Conservation (phyloP, 2,329 filamentous ascomycete species). For the Exophiala aquamarina region DNA sequence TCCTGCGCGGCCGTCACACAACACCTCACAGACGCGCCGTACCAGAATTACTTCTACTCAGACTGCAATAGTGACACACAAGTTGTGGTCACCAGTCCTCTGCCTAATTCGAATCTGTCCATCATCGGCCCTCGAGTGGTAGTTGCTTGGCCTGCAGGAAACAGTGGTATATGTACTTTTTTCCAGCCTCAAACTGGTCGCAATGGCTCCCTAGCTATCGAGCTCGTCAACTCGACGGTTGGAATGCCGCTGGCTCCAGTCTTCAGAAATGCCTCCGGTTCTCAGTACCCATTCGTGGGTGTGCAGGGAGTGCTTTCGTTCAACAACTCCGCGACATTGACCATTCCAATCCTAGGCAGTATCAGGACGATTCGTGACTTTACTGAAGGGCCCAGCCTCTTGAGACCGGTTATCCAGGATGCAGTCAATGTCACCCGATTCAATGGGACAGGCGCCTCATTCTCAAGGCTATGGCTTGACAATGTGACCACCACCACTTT, state of each 20-base stretch:
- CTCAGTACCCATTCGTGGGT: slow-evolving; percentile 49
- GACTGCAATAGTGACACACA: slow-evolving; percentile 62
- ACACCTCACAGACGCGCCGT: slow-evolving; percentile 57
- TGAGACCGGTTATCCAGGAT: slow-evolving; percentile 56
- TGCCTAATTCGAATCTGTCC: slow-evolving; percentile 52
- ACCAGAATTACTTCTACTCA: slow-evolving; percentile 66
- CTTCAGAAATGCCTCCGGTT: slow-evolving; percentile 34
- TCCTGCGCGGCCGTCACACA: slow-evolving; percentile 36
- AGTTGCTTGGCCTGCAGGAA: slow-evolving; percentile 65
- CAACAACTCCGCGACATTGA: slow-evolving; percentile 58
- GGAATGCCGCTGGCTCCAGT: slow-evolving; percentile 50
- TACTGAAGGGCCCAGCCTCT: slow-evolving; percentile 56
- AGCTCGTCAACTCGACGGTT: slow-evolving; percentile 51
- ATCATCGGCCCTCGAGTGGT: slow-evolving; percentile 60
- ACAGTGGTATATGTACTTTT: slow-evolving; percentile 60
- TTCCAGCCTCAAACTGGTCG: slow-evolving; percentile 56
- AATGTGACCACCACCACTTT: slow-evolving; percentile 59
- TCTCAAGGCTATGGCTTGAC: slow-evolving; percentile 62
- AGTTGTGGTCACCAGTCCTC: slow-evolving; percentile 61
- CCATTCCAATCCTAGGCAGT: slow-evolving; percentile 60
- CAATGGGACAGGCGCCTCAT: slow-evolving; percentile 44
- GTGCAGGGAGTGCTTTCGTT: slow-evolving; percentile 56
- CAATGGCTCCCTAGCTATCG: slow-evolving; percentile 56
- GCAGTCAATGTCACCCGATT: slow-evolving; percentile 46
- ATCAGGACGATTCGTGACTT: slow-evolving; percentile 64